These are phyloP conservation scores for Penicillium sp. DNA, from an alignment of 2,329 filamentous ascomycete genomes.

Conservation along the genomic window DNA sequence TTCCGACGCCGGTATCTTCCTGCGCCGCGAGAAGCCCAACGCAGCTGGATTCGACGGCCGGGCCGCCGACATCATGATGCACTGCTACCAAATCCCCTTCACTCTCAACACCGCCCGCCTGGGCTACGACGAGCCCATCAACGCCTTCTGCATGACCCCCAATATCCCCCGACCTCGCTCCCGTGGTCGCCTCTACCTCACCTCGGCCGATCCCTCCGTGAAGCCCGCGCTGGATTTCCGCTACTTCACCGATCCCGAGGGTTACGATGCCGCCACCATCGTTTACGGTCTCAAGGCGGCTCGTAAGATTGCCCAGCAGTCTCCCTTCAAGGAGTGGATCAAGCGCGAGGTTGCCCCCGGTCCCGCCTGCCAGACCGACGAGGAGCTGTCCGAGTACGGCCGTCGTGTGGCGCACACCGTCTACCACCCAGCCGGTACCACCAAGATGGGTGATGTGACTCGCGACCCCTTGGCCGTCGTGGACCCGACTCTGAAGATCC, in stretches of 20 bases:
- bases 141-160: conserved; percentile 91
- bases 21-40: conserved; percentile 74
- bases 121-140: conserved; percentile 70
- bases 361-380: conserved; percentile 72
- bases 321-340: conserved; percentile 81
- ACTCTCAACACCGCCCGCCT: conserved; percentile 81
- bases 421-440: conserved; percentile 87
- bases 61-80: conserved; percentile 89
- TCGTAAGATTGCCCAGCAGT: conserved; percentile 73
- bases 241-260: conserved; percentile 85
- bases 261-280: conserved; percentile 81
- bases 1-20: conserved; percentile 85
- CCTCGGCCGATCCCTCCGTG: conserved; percentile 71
- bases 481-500: conserved; percentile 72
- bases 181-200: conserved; percentile 76
- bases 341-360: conserved; percentile 81
- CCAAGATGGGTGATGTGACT: conserved; percentile 79
- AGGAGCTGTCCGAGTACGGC: conserved; percentile 80
- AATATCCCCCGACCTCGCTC: conserved; percentile 85
- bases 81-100: conserved; percentile 95
- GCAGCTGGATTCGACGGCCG: conserved; percentile 71
- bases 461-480: conserved; percentile 76
- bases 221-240: conserved; percentile 86
- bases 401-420: conserved; percentile 82
- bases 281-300: conserved; percentile 76